phyloP scores from a whole-genome alignment of 257 asterid species.

The Petunia axillaris region DNA sequence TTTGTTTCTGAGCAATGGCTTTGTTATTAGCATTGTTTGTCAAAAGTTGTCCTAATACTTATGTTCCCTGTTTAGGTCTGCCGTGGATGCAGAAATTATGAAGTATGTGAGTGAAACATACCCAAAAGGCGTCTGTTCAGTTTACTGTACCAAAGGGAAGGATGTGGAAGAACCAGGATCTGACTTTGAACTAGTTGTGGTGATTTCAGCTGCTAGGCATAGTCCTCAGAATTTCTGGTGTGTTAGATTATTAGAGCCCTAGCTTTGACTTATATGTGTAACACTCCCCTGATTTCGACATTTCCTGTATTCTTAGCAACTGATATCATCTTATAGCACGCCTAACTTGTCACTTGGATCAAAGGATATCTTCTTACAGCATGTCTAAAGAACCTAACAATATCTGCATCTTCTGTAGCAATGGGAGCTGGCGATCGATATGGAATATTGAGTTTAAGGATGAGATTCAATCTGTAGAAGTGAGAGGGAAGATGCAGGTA shows the following conservation, averaged over 20 bases:
- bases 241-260: constrained; percentile 29
- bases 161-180: constrained; percentile 85
- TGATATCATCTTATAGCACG: neutral
- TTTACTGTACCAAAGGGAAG: constrained; percentile 78
- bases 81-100: constrained; percentile 79
- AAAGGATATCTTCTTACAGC: constrained; percentile 1
- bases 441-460: constrained; percentile 82
- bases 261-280: constrained; percentile 15
- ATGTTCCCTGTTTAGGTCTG: constrained; percentile 54
- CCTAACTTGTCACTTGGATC: constrained; percentile 20
- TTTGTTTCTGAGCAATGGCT: neutral
- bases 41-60: constrained; percentile 27
- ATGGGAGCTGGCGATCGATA: constrained; percentile 93
- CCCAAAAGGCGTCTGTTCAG: constrained; percentile 88
- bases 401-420: constrained; percentile 51
- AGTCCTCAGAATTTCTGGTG: constrained; percentile 99
- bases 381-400: constrained; percentile 22
- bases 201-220: constrained; percentile 84
- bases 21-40: constrained; percentile 17
- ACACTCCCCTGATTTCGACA: neutral
- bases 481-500: constrained; percentile 82
- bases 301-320: neutral
- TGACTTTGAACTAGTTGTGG: constrained; percentile 88
- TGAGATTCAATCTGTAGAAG: constrained; percentile 75
- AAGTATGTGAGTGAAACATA: constrained; percentile 88